phyloP scores from a whole-genome alignment of 176 grass and related monocot genomes.

The Aegilops sharonensis region DNA sequence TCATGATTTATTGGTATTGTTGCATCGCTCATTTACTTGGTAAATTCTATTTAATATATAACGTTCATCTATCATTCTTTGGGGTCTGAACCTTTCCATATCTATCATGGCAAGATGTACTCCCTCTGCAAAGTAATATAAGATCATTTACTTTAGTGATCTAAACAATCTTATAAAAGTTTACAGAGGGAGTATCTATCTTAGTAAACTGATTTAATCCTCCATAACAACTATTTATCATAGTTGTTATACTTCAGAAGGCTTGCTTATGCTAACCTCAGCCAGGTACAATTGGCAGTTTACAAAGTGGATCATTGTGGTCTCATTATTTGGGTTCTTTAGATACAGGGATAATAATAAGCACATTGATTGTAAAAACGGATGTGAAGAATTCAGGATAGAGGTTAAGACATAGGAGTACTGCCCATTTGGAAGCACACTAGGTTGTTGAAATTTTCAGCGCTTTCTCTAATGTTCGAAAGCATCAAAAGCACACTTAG shows the following conservation, averaged over 20 bases:
- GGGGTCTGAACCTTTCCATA: background rate
- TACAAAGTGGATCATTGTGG: background rate
- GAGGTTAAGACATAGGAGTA: background rate
- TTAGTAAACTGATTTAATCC: background rate
- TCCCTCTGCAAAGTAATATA: too few species aligned
- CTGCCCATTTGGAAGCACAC: background rate
- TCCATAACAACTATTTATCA: background rate
- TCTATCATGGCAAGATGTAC: background rate
- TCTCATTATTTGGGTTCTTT: background rate
- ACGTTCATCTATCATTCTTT: background rate
- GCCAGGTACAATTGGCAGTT: background rate
- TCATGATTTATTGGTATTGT: slow-evolving; percentile 1
- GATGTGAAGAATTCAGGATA: background rate
- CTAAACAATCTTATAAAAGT: too few species aligned
- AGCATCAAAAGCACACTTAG: background rate
- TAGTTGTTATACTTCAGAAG: background rate
- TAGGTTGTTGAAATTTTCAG: background rate
- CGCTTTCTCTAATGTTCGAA: background rate
- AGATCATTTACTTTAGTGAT: too few species aligned
- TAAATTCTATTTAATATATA: slow-evolving; percentile 12
- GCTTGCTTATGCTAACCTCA: background rate
- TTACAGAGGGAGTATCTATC: background rate
- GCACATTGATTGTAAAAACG: background rate
- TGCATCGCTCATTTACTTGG: background rate
- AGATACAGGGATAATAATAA: background rate